A percentile compares a stretch with the other conserved stretches of the same genome.
Evolutionary conservation across 768 basidiomycete species (phyloP).

Genomic region (Mycena alexandri): DNA sequence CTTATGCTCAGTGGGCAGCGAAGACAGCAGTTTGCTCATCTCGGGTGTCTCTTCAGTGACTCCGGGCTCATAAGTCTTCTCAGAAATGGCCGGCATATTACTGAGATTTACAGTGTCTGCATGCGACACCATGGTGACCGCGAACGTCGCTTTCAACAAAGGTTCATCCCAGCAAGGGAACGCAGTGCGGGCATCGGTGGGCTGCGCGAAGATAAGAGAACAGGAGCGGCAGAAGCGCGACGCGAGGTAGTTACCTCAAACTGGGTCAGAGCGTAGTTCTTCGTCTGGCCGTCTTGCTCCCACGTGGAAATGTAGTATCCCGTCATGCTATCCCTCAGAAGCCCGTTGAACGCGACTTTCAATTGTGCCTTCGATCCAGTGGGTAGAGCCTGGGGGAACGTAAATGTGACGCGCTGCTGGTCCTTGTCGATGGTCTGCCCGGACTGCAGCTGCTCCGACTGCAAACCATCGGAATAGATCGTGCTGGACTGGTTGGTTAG

Average conservation of each 20-base stretch:
- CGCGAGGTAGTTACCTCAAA: constrained; percentile 69
- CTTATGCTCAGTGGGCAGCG: constrained; percentile 53
- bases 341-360: constrained; percentile 75
- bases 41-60: constrained; percentile 44
- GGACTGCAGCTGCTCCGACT: constrained; percentile 59
- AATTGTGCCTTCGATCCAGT: constrained; percentile 79
- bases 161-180: constrained; percentile 98
- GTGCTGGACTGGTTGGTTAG: constrained; percentile 44
- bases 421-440: constrained; percentile 68
- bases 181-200: constrained; percentile 85
- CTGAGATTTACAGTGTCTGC: constrained; percentile 80
- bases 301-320: constrained; percentile 85
- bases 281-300: constrained; percentile 72
- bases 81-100: constrained; percentile 87
- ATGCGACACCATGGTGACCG: constrained; percentile 84
- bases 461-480: constrained; percentile 67
- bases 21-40: constrained; percentile 57
- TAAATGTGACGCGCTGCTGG: constrained; percentile 74
- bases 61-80: constrained; percentile 59
- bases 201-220: constrained; percentile 54
- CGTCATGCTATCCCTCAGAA: constrained; percentile 79
- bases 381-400: constrained; percentile 69
- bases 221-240: neutral
- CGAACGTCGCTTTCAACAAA: constrained; percentile 85
- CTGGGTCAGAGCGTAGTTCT: constrained; percentile 87